Base-by-base conservation (phyloP, 2,329 filamentous ascomycete species). In the Pestalotiopsis sp. region DNA sequence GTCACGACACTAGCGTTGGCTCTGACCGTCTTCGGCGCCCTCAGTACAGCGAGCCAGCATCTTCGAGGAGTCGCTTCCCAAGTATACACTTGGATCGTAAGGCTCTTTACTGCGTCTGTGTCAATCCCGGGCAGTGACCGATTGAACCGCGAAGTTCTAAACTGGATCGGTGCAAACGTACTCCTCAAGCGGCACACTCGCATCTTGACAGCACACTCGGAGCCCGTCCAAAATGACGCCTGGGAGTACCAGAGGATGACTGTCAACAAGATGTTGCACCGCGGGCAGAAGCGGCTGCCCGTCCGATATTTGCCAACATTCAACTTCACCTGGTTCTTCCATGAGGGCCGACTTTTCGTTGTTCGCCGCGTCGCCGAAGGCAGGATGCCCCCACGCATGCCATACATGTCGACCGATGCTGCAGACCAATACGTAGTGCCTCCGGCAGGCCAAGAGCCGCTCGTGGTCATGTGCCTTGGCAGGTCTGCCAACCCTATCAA, bases 301-400 rank as follows among this genome's bases (percentile, higher is more conserved):
- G 77, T 82, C 25, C 75, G 80, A 65, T 81, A 81, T 62, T 73
- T 81, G 4, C 80, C 80, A 3, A 80, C 78, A 1, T 82, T 81
- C 41, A 78, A 78, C 20, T 76, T 75, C 0, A 80, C 78, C 1
- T 81, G 78, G 78, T 81, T 82, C 73, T 63, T 77, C 25, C 70
- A 77, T 66, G 71, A 77, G 12, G 73, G 77, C 60, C 75, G 73
- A 38, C 36, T 81, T n/a, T 81, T 81, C 71, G 75, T 81, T 66
- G 75, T 82, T 23, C 76, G 78, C 13, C 76, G 80, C 9, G 73
- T 81, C 17, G 70, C 79, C 45, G 65, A 69, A 17, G 49, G 39
- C 27, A 66, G 65, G 31, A 7, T 20, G 31, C 71, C 69, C 6
- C 68, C 27, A 31, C 70, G 69, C 59, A 68, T 41, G 3, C 70